These are phyloP conservation scores for Fusarium globosum DNA, from an alignment of 2,329 filamentous ascomycete species.

Conservation along the genomic window DNA sequence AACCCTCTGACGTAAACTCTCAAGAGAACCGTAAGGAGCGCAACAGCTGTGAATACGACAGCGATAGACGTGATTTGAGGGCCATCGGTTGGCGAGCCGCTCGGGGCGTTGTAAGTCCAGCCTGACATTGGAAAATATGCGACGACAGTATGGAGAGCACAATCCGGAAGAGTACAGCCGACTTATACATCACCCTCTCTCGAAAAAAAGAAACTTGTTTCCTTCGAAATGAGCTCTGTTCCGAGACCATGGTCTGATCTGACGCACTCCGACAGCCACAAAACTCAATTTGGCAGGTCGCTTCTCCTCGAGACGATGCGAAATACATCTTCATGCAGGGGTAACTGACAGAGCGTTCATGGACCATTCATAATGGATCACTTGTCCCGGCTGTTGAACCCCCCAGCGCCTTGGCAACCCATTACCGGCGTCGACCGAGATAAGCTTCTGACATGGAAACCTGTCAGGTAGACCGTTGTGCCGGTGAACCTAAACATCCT, in stretches of 20 bases:
- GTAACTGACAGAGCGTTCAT: background rate
- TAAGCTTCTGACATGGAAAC: background rate
- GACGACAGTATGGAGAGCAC: background rate
- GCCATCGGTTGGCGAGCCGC: constrained; percentile 20
- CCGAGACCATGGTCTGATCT: background rate
- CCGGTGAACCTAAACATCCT: background rate
- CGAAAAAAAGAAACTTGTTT: background rate
- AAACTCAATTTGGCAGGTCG: constrained; percentile 3
- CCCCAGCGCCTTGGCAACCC: background rate
- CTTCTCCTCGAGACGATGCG: background rate
- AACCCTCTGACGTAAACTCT: constrained; percentile 24
- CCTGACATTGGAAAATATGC: constrained; percentile 16
- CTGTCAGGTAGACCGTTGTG: background rate
- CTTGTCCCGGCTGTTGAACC: background rate
- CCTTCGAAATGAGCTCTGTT: background rate
- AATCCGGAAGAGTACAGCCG: background rate
- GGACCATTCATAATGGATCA: background rate
- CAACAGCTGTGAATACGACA: constrained; percentile 14
- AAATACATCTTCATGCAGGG: background rate
- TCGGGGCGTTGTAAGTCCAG: constrained; percentile 28
- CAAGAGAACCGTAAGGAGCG: constrained; percentile 7
- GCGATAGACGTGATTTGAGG: constrained; percentile 21
- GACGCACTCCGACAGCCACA: background rate
- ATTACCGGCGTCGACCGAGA: background rate
- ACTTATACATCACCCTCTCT: background rate